phyloP scores from a whole-genome alignment of 2,329 filamentous ascomycete species.

The Thielaviopsis euricoi region DNA sequence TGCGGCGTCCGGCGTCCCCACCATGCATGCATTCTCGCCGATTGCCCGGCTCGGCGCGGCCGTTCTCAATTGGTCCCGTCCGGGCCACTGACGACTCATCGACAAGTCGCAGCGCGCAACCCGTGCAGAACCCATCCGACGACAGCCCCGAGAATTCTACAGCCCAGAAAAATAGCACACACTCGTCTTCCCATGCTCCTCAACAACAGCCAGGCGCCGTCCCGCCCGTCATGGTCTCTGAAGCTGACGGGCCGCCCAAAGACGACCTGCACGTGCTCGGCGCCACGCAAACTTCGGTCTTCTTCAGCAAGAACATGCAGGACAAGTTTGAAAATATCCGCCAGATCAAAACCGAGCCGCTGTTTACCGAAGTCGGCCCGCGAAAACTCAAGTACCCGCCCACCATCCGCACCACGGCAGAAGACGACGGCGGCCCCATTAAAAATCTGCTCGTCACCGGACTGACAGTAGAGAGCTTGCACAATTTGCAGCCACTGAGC shows the following conservation, averaged over 20 bases:
- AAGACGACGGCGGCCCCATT: slow-evolving; percentile 35
- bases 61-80: background rate
- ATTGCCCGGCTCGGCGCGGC: background rate
- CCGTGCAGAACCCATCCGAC: background rate
- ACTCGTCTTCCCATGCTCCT: background rate
- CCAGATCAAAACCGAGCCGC: slow-evolving; percentile 5
- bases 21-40: background rate
- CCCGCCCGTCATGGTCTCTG: slow-evolving; percentile 4
- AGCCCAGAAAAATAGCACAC: background rate
- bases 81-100: background rate
- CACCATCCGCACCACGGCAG: slow-evolving; percentile 8
- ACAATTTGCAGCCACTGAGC: slow-evolving; percentile 41
- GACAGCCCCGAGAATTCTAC: background rate
- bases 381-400: slow-evolving; percentile 13
- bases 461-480: slow-evolving; percentile 32
- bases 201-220: background rate
- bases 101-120: background rate
- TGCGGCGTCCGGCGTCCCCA: background rate
- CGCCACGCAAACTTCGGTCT: slow-evolving; percentile 5
- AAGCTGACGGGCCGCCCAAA: background rate
- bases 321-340: slow-evolving; percentile 13
- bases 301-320: slow-evolving; percentile 10
- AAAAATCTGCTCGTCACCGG: slow-evolving; percentile 55
- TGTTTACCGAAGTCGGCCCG: slow-evolving; percentile 6
- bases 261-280: slow-evolving; percentile 9